phyloP scores from a whole-genome alignment of 345 rosid species.

The Sonneratia alba region DNA sequence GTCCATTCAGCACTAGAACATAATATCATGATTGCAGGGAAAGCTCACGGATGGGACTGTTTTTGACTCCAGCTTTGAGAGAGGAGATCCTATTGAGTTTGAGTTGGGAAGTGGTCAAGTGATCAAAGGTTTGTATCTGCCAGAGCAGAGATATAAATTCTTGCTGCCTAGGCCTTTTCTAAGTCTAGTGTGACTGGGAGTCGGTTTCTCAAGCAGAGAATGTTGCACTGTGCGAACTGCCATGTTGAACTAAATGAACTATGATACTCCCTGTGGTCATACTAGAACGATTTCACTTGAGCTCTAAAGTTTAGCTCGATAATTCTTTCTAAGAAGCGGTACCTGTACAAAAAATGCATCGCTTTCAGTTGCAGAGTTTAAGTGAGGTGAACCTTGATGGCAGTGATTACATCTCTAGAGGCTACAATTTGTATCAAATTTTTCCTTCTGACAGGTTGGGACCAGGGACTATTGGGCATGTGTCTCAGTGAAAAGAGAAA shows the following conservation, averaged over 20 bases:
- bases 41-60: conserved; percentile 89
- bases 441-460: conserved; percentile 57
- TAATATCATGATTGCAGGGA: conserved; percentile 38
- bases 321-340: not conserved
- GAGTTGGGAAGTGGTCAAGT: conserved; percentile 95
- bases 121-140: conserved; percentile 53
- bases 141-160: not conserved
- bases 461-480: conserved; percentile 82
- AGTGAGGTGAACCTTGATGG: not conserved
- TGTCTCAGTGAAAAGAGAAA: conserved; percentile 93
- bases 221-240: not conserved
- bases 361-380: conserved; percentile 4
- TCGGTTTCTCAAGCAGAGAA: not conserved
- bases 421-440: not conserved
- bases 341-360: too few relatives aligned
- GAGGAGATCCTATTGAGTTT: conserved; percentile 93
- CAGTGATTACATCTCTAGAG: not conserved
- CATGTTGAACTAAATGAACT: not conserved
- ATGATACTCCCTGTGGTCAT: not conserved
- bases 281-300: not conserved
- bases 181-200: not conserved
- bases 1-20: not conserved
- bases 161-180: not conserved
- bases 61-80: conserved; percentile 94
- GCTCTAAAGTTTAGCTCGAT: not conserved